A percentile compares a stretch with the other conserved stretches of the same genome.
Conservation (phyloP, 2,329 filamentous ascomycete species). For the Alternaria infectoria region DNA sequence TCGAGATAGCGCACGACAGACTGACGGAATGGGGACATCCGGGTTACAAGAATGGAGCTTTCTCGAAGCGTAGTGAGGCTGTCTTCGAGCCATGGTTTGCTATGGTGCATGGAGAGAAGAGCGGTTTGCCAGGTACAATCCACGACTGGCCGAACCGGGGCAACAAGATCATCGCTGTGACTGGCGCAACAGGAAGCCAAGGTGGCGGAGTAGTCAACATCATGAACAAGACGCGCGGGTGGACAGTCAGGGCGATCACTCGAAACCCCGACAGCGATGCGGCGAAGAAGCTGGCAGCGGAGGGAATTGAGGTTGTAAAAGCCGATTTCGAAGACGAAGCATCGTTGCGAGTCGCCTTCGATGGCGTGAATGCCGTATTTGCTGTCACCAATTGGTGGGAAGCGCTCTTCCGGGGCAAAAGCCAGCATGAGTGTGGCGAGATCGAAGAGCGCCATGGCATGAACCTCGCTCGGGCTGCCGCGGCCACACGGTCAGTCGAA, state of each 20-base stretch:
- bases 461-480: conserved; percentile 53
- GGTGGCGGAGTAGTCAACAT: conserved; percentile 35
- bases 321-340: conserved; percentile 29
- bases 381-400: conserved; percentile 54
- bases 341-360: conserved; percentile 25
- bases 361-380: conserved; percentile 42
- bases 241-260: conserved; percentile 33
- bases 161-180: conserved; percentile 32
- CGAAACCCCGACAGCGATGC: conserved; percentile 25
- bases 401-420: conserved; percentile 34
- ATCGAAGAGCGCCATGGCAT: conserved; percentile 51
- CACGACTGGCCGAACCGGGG: conserved; percentile 30
- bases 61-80: conserved; percentile 51
- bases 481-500: conserved; percentile 45
- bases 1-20: conserved; percentile 54
- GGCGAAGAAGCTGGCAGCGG: conserved; percentile 26
- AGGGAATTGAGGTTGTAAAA: conserved; percentile 28
- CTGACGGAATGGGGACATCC: conserved; percentile 45
- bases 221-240: conserved; percentile 29
- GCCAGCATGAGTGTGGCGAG: conserved; percentile 41
- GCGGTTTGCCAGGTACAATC: conserved; percentile 48
- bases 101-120: conserved; percentile 53
- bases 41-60: conserved; percentile 49
- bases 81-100: conserved; percentile 58
- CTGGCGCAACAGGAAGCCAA: conserved; percentile 37